Conservation (phyloP, 2,329 filamentous ascomycete genomes). For the Colletotrichum karsti region DNA sequence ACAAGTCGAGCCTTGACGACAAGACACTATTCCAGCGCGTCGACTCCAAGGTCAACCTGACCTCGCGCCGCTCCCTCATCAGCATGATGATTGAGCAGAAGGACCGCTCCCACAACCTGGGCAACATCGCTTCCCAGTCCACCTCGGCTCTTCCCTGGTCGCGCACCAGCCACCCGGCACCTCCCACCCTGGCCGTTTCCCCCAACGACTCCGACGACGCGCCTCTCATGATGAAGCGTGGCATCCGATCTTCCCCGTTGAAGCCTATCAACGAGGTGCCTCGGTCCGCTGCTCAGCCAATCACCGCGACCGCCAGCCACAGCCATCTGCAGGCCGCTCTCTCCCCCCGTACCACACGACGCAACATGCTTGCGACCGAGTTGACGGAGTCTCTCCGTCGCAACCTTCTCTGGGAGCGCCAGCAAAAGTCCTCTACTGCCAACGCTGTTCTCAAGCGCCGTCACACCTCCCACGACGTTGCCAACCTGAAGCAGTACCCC, state of each 20-base stretch:
- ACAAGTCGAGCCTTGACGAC: constrained; percentile 83
- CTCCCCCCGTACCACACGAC: constrained; percentile 89
- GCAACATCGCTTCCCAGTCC: constrained; percentile 72
- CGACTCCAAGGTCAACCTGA: constrained; percentile 85
- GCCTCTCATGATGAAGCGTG: constrained; percentile 71
- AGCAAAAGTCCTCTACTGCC: constrained; percentile 90
- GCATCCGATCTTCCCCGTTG: constrained; percentile 56
- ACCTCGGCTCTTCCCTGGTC: constrained; percentile 74
- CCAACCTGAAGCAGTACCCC: constrained; percentile 85
- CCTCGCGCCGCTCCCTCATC: constrained; percentile 86
- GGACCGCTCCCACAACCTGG: constrained; percentile 74
- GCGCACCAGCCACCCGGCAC: constrained; percentile 54
- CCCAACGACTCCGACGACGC: constrained; percentile 70
- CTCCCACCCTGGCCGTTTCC: constrained; percentile 54
- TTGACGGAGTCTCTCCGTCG: constrained; percentile 91
- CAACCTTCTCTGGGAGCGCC: constrained; percentile 92
- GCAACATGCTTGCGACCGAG: constrained; percentile 96
- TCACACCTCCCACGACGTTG: constrained; percentile 90
- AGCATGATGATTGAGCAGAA: constrained; percentile 85
- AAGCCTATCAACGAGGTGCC: constrained; percentile 70
- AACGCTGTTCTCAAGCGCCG: constrained; percentile 89
- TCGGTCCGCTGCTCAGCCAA: constrained; percentile 77
- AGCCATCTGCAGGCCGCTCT: constrained; percentile 75
- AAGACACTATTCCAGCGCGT: constrained; percentile 87
- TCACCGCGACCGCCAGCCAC: constrained; percentile 73